These are phyloP conservation scores for Quercus wislizeni DNA, from an alignment of 306 rosid genomes.

Conservation along the genomic window DNA sequence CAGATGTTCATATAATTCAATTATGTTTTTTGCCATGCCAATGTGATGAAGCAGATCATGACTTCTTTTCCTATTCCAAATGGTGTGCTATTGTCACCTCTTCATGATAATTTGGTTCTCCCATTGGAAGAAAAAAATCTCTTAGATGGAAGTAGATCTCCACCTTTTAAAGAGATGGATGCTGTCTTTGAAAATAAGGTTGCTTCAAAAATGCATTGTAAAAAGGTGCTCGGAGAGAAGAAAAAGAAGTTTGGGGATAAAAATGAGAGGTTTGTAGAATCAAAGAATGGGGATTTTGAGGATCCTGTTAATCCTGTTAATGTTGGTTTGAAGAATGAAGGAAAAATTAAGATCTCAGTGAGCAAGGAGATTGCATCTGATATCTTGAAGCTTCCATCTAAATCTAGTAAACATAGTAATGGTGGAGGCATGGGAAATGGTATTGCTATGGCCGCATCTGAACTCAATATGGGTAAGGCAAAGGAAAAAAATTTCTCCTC, in stretches of 20 bases:
- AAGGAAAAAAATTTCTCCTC: slow-evolving; percentile 40
- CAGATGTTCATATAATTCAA: background rate
- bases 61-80: slow-evolving; percentile 53
- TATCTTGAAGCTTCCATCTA: slow-evolving; percentile 71
- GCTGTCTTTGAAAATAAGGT: slow-evolving; percentile 34
- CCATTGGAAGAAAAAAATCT: slow-evolving; percentile 42
- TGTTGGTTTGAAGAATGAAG: slow-evolving; percentile 39
- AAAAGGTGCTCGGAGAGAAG: slow-evolving; percentile 41
- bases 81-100: slow-evolving; percentile 67
- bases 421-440: slow-evolving; percentile 33
- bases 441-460: slow-evolving; percentile 27
- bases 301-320: slow-evolving; percentile 29
- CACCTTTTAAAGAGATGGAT: slow-evolving; percentile 33
- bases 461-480: slow-evolving; percentile 32
- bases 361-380: slow-evolving; percentile 71
- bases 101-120: slow-evolving; percentile 54
- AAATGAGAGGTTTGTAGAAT: slow-evolving; percentile 46
- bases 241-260: slow-evolving; percentile 43
- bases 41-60: slow-evolving; percentile 69
- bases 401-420: slow-evolving; percentile 41
- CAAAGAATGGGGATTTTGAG: slow-evolving; percentile 43
- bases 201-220: slow-evolving; percentile 36
- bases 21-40: background rate
- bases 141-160: slow-evolving; percentile 35
- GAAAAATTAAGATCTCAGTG: slow-evolving; percentile 39